Percentiles rank a stretch among this genome's conserved stretches.
These are phyloP conservation scores for Colletotrichum scovillei DNA, from an alignment of 2,329 filamentous ascomycete genomes.

Conservation along the genomic window DNA sequence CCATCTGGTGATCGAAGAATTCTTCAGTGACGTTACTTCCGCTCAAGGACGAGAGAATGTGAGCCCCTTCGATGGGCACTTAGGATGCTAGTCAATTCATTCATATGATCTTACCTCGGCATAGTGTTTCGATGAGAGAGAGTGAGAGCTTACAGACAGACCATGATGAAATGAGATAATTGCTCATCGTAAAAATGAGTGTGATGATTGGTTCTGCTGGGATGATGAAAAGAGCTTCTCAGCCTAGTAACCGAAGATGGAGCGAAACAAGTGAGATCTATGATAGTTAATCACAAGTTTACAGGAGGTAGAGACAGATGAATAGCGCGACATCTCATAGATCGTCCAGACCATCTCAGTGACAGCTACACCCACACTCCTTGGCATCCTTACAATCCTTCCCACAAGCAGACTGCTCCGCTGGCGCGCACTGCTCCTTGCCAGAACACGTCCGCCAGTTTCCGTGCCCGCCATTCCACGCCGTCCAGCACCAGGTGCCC, in stretches of 20 bases:
- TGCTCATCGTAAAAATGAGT: too few relatives aligned
- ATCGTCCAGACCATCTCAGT: not conserved
- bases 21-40: too few relatives aligned
- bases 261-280: not conserved
- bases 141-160: too few relatives aligned
- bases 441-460: not conserved
- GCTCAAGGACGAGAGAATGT: too few relatives aligned
- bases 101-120: too few relatives aligned
- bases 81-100: too few relatives aligned
- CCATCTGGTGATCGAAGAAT: too few relatives aligned
- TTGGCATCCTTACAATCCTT: not conserved
- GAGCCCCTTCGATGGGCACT: too few relatives aligned
- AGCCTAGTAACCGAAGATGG: not conserved
- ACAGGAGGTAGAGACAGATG: not conserved
- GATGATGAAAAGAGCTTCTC: not conserved
- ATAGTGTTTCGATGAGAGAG: too few relatives aligned
- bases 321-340: not conserved
- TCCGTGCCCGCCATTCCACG: not conserved
- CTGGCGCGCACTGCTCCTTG: not conserved
- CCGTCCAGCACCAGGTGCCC: constrained; percentile 5
- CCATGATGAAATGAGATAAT: too few relatives aligned
- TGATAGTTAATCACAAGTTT: not conserved
- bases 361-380: not conserved
- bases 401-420: not conserved
- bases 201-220: too few relatives aligned